Percentiles rank a stretch among this genome's conserved stretches.
Conservation (phyloP, 139 green algal species). For the Tetradesmus obliquus region DNA sequence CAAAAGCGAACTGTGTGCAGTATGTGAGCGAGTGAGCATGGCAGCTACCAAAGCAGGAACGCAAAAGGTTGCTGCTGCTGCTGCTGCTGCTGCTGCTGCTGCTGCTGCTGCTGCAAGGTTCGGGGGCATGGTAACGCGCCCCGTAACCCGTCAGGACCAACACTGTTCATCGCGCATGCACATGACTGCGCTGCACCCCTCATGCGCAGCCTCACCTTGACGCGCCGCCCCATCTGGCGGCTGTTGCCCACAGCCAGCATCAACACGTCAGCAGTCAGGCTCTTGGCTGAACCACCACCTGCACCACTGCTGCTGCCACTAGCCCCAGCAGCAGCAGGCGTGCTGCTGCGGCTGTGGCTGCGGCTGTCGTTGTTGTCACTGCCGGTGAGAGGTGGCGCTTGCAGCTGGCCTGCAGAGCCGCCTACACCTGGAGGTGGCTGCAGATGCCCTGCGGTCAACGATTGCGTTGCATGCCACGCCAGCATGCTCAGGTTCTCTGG, state of each 20-base stretch:
- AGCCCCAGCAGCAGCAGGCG: background rate
- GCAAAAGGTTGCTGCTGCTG: too few relatives aligned
- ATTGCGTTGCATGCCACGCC: background rate
- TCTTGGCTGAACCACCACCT: background rate
- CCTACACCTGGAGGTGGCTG: background rate
- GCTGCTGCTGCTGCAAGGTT: too few relatives aligned
- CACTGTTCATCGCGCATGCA: too few relatives aligned
- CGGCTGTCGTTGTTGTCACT: too few relatives aligned
- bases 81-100: too few relatives aligned
- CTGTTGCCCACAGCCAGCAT: slow-evolving; percentile 41
- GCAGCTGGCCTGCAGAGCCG: background rate
- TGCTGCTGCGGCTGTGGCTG: background rate
- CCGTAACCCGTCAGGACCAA: too few relatives aligned
- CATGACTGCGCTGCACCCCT: too few relatives aligned
- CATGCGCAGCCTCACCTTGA: background rate
- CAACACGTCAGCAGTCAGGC: slow-evolving; percentile 29
- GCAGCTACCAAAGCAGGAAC: too few relatives aligned
- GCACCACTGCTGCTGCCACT: background rate
- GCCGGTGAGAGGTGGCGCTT: background rate
- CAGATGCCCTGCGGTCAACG: background rate
- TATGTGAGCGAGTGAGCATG: too few relatives aligned
- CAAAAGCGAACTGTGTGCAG: too few relatives aligned
- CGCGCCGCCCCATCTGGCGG: slow-evolving; percentile 42
- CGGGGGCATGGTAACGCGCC: too few relatives aligned
- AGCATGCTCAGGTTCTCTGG: background rate